Percentiles rank a stretch among this genome's conserved stretches.
phyloP scores from a whole-genome alignment of 2,329 filamentous ascomycete genomes.

The Ascomycota sp. region DNA sequence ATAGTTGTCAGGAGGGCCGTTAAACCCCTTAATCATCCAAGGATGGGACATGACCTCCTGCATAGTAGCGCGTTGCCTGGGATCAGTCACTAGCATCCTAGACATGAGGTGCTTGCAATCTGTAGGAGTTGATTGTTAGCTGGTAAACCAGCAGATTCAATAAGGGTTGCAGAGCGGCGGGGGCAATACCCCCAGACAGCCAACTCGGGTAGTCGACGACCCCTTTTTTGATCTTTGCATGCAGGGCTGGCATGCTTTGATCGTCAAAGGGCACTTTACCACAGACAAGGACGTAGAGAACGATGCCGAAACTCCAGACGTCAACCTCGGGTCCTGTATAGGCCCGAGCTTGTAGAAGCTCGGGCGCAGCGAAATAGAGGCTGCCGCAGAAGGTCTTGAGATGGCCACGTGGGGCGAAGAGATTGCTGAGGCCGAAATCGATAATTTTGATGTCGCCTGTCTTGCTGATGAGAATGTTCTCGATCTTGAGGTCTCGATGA shows the following conservation, averaged over 20 bases:
- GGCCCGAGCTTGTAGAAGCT: slow-evolving; percentile 75
- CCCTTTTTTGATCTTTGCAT: slow-evolving; percentile 97
- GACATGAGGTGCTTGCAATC: slow-evolving; percentile 87
- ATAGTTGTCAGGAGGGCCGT: slow-evolving; percentile 67
- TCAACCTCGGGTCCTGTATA: slow-evolving; percentile 95
- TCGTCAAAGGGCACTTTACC: slow-evolving; percentile 97
- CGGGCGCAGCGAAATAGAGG: slow-evolving; percentile 90
- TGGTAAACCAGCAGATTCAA: slow-evolving; percentile 12
- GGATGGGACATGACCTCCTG: slow-evolving; percentile 84
- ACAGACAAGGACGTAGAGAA: slow-evolving; percentile 88
- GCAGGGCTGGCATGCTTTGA: slow-evolving; percentile 93
- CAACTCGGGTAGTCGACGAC: slow-evolving; percentile 87
- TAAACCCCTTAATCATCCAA: slow-evolving; percentile 89
- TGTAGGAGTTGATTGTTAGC: slow-evolving; percentile 14
- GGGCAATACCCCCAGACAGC: slow-evolving; percentile 51
- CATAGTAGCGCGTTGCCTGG: slow-evolving; percentile 64
- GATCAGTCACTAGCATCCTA: slow-evolving; percentile 88
- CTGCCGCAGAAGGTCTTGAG: slow-evolving; percentile 95
- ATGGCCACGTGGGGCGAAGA: slow-evolving; percentile 66
- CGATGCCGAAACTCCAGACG: slow-evolving; percentile 96
- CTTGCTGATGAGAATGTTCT: slow-evolving; percentile 98
- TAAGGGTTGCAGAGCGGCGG: background rate
- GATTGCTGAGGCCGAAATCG: slow-evolving; percentile 89
- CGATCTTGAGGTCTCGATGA: slow-evolving; percentile 91
- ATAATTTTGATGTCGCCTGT: slow-evolving; percentile 98